A percentile compares a stretch with the other conserved stretches of the same genome.
These are phyloP conservation scores for Leishmania martiniquensis DNA, from an alignment of 208 protist genomes.

Conservation along the genomic window DNA sequence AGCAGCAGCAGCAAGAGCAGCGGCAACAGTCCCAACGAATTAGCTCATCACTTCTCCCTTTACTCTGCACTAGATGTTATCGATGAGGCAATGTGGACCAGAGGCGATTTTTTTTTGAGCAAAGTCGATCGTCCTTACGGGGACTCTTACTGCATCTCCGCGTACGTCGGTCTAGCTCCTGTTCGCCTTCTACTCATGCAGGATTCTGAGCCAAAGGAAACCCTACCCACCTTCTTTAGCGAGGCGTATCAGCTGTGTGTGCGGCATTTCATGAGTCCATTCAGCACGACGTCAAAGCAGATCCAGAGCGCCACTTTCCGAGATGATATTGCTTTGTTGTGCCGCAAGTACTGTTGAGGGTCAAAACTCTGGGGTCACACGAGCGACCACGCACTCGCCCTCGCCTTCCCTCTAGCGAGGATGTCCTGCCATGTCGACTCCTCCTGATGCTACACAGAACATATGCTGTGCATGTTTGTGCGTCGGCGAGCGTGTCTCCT, in stretches of 20 bases:
- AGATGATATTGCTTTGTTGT: slow-evolving; percentile 20
- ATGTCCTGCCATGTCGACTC: neutral
- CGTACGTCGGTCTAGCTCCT: slow-evolving; percentile 58
- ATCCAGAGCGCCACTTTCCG: slow-evolving; percentile 29
- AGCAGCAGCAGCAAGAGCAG: neutral
- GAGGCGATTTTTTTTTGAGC: slow-evolving; percentile 45
- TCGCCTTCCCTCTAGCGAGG: neutral
- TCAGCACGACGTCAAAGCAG: slow-evolving; percentile 30
- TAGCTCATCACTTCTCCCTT: slow-evolving; percentile 46
- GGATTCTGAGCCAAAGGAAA: slow-evolving; percentile 46
- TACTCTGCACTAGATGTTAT: slow-evolving; percentile 54
- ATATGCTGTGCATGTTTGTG: neutral
- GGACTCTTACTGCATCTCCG: slow-evolving; percentile 56
- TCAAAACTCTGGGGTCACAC: slow-evolving; percentile 30
- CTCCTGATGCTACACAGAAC: neutral
- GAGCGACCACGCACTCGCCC: neutral
- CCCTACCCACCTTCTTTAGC: slow-evolving; percentile 41
- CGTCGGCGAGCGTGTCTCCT: no score
- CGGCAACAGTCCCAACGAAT: slow-evolving; percentile 16
- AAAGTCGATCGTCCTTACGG: slow-evolving; percentile 52
- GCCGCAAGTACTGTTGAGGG: slow-evolving; percentile 31
- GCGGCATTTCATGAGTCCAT: slow-evolving; percentile 53
- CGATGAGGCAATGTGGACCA: slow-evolving; percentile 56
- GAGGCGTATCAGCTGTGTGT: slow-evolving; percentile 60
- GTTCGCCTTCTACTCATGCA: slow-evolving; percentile 59